These are phyloP conservation scores for Eucalyptus caleyi DNA, from an alignment of 345 rosid species.

Conservation along the genomic window DNA sequence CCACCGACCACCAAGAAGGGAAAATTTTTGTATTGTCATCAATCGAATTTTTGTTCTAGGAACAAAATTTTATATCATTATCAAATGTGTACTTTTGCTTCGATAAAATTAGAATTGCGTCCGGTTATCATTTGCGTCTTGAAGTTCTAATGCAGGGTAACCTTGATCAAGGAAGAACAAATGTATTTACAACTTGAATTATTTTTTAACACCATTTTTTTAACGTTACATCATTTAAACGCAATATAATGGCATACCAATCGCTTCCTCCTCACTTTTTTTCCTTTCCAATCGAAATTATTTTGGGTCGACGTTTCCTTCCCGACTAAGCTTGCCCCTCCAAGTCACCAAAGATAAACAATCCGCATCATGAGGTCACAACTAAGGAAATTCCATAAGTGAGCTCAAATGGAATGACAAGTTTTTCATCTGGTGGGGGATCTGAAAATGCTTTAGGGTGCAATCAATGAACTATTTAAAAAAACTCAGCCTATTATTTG, in stretches of 20 bases:
- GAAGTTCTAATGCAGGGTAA: not conserved
- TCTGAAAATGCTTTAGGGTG: not conserved
- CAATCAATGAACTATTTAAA: not conserved
- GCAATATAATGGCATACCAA: not conserved
- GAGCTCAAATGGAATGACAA: not conserved
- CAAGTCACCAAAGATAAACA: not conserved
- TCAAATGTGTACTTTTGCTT: too few relatives aligned
- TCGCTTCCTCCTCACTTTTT: not conserved
- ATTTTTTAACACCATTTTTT: not conserved
- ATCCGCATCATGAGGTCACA: not conserved
- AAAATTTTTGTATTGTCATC: rapidly evolving
- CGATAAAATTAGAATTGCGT: too few relatives aligned
- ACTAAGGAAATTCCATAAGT: not conserved
- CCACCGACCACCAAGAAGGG: too few relatives aligned
- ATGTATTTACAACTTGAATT: not conserved
- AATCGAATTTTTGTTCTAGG: too few relatives aligned
- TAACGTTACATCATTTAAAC: not conserved
- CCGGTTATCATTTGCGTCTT: not conserved
- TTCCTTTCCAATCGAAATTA: not conserved
- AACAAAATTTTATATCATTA: too few relatives aligned
- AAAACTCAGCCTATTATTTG: not conserved
- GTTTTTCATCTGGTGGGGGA: not conserved
- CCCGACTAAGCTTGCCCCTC: not conserved
- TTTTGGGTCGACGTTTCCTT: not conserved
- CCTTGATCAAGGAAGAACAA: not conserved